phyloP scores from a whole-genome alignment of 2,329 filamentous ascomycete species.

The Sporothrix variecibatus region DNA sequence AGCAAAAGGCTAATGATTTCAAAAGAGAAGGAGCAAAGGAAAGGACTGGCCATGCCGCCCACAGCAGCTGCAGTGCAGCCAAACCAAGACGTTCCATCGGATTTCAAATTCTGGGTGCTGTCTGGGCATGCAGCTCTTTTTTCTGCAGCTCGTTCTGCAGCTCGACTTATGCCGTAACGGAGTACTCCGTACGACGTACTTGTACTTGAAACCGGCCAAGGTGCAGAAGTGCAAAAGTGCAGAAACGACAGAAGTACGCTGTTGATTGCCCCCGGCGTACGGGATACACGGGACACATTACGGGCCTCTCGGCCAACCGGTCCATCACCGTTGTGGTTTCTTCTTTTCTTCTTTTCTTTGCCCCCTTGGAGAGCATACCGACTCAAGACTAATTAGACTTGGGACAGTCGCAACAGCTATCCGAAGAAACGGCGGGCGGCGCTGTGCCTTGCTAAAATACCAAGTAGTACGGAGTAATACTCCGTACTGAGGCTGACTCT shows the following conservation, averaged over 20 bases:
- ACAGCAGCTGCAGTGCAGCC: conserved; percentile 6
- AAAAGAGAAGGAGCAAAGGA: not conserved
- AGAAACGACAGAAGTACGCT: not conserved
- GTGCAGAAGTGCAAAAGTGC: not conserved
- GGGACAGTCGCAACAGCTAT: not conserved
- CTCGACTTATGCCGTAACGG: not conserved
- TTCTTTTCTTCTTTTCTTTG: not conserved
- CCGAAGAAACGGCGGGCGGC: not conserved
- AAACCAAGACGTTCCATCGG: conserved; percentile 1
- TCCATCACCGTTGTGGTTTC: not conserved
- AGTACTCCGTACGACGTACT: not conserved
- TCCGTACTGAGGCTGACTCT: too few relatives aligned
- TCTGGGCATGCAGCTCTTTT: not conserved
- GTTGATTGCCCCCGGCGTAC: not conserved
- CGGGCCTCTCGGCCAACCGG: not conserved
- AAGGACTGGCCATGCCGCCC: not conserved
- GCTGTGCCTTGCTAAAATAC: not conserved
- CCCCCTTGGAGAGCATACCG: not conserved
- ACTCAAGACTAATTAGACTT: not conserved
- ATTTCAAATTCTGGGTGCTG: conserved; percentile 9
- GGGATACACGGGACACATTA: not conserved
- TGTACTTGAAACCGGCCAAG: not conserved
- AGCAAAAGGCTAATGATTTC: not conserved
- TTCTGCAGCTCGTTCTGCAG: conserved; percentile 1
- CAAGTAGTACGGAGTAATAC: too few relatives aligned